Conservation (phyloP, 2,329 filamentous ascomycete species). For the Malbranchea zuffiana region DNA sequence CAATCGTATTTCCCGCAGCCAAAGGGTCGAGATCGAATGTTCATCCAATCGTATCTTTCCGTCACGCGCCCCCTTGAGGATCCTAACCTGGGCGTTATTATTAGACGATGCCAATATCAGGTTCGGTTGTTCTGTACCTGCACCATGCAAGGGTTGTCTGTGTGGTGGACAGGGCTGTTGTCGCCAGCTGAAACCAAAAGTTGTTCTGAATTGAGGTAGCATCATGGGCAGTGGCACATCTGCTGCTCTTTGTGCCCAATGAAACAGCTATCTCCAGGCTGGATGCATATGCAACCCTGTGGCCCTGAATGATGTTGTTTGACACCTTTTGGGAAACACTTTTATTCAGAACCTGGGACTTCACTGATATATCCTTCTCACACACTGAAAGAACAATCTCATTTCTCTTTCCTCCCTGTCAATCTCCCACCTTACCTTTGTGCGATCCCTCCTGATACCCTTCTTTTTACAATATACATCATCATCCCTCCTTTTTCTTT, state of each 20-base stretch:
- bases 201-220: no score
- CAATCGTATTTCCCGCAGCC: no score
- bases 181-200: slow-evolving; percentile 6
- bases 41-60: no score
- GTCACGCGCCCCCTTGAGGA: no score
- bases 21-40: no score
- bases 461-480: neutral
- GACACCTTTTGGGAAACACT: slow-evolving; percentile 6
- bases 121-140: no score
- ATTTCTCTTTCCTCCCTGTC: neutral
- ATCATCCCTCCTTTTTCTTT: no score
- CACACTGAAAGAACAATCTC: no score
- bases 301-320: slow-evolving; percentile 2
- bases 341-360: no score
- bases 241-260: slow-evolving; percentile 13
- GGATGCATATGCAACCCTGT: slow-evolving; percentile 7
- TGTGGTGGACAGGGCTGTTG: slow-evolving; percentile 7
- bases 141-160: slow-evolving; percentile 10
- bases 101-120: no score
- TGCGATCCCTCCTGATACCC: neutral
- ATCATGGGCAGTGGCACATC: slow-evolving; percentile 6
- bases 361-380: no score
- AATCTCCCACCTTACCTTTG: slow-evolving; percentile 8
- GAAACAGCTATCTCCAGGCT: slow-evolving; percentile 11
- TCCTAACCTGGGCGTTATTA: no score